Evolutionary conservation across 2,329 filamentous ascomycete genomes (phyloP).

Genomic region (Tolypocladium album): DNA sequence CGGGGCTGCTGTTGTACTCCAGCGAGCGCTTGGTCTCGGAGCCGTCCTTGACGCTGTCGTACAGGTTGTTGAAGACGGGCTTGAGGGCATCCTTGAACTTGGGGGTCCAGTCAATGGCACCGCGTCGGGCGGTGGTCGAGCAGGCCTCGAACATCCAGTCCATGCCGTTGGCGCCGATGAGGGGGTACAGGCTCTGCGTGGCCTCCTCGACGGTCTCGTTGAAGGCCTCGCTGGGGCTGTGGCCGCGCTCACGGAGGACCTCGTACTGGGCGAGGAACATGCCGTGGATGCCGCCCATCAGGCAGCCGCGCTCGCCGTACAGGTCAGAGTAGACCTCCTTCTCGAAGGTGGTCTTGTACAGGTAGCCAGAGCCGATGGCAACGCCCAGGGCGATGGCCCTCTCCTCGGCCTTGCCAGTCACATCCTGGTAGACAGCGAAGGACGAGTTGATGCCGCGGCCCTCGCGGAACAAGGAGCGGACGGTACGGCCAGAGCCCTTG

Average conservation of each 20-base stretch:
- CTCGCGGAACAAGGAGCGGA: slow-evolving; percentile 97
- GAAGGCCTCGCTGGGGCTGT: slow-evolving; percentile 97
- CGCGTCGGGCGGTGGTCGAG: slow-evolving; percentile 95
- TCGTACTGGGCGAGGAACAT: slow-evolving; percentile 99
- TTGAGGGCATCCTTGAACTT: slow-evolving; percentile 97
- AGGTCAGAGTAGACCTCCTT: slow-evolving; percentile 99
- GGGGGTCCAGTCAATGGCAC: slow-evolving; percentile 97
- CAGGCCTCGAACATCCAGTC: slow-evolving; percentile 99
- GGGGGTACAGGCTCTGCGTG: slow-evolving; percentile 92
- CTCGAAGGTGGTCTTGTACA: slow-evolving; percentile 99
- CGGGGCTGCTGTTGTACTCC: slow-evolving; percentile 89
- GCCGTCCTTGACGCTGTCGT: slow-evolving; percentile 84
- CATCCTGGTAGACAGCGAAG: slow-evolving; percentile 95
- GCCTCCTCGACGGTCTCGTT: slow-evolving; percentile 99
- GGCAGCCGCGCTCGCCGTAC: slow-evolving; percentile 98
- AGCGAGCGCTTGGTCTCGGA: slow-evolving; percentile 93
- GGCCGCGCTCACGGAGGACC: slow-evolving; percentile 96
- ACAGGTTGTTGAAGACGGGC: slow-evolving; percentile 96
- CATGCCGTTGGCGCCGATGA: slow-evolving; percentile 97
- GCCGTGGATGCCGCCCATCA: slow-evolving; percentile 99
- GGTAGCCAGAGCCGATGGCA: slow-evolving; percentile 93
- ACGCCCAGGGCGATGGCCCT: slow-evolving; percentile 95
- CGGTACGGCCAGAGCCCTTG: slow-evolving; percentile 97
- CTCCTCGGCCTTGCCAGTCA: slow-evolving; percentile 96
- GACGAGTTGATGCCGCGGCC: slow-evolving; percentile 99